These are phyloP conservation scores for Fusarium siculi DNA, from an alignment of 2,329 filamentous ascomycete species.

Conservation along the genomic window DNA sequence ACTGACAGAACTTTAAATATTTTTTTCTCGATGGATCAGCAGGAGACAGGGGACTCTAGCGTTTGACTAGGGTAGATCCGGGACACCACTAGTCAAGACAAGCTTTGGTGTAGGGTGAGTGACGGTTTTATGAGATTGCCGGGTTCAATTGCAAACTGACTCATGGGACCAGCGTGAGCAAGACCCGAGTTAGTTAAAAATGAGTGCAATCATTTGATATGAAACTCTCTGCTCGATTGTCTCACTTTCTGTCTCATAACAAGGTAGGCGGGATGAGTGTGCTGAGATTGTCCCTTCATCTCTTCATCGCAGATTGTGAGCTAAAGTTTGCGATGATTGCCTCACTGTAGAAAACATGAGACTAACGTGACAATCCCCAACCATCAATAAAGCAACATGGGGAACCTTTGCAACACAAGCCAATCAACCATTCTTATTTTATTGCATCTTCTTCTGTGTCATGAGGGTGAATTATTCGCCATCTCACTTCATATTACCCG, in stretches of 20 bases:
- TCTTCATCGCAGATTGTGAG: no score
- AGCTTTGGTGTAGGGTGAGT: background rate
- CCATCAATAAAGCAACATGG: accelerated
- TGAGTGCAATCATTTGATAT: background rate
- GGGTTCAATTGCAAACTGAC: background rate
- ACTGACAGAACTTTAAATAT: background rate
- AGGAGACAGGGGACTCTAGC: background rate
- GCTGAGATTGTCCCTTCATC: accelerated
- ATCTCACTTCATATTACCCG: background rate
- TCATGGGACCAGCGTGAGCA: background rate
- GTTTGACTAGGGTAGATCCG: background rate
- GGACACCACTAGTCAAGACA: background rate
- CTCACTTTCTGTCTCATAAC: background rate
- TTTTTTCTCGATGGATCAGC: background rate
- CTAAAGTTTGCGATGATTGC: no score
- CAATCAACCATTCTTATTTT: background rate
- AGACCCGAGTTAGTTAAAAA: background rate
- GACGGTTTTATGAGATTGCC: accelerated
- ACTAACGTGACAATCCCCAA: background rate
- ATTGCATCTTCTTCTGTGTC: accelerated
- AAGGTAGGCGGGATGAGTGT: accelerated
- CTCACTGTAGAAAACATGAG: no score
- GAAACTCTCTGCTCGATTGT: no score
- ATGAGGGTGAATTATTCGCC: background rate
- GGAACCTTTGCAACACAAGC: accelerated